phyloP scores from a whole-genome alignment of 1,284 basidiomycete genomes.

The Taiwanofungus camphoratus region DNA sequence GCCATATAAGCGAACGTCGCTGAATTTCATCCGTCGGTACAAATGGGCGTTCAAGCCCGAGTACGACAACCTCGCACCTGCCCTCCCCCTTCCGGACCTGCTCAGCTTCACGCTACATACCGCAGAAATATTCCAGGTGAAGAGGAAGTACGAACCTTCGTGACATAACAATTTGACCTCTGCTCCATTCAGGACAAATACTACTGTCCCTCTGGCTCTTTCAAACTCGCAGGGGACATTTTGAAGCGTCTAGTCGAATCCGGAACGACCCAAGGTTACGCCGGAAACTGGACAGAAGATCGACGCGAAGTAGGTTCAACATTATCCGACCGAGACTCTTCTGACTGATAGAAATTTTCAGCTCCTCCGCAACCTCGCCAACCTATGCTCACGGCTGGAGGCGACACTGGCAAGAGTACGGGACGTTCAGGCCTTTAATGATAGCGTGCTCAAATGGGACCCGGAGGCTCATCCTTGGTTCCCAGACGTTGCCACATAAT shows the following conservation, averaged over 20 bases:
- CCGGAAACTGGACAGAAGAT: conserved; percentile 15
- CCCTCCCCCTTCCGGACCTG: conserved; percentile 15
- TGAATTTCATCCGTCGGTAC: conserved; percentile 57
- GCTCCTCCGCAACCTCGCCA: conserved; percentile 15
- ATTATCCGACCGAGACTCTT: neutral
- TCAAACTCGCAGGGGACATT: conserved; percentile 16
- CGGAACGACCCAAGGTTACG: conserved; percentile 7
- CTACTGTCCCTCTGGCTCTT: conserved; percentile 12
- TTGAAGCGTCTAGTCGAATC: conserved; percentile 6
- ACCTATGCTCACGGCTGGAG: conserved; percentile 4
- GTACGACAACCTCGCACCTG: conserved; percentile 16
- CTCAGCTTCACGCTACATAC: conserved; percentile 7
- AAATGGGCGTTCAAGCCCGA: conserved; percentile 67
- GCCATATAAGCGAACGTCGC: conserved; percentile 32
- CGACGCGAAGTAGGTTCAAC: conserved; percentile 13
- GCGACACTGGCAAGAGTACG: neutral
- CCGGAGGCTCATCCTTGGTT: conserved; percentile 41
- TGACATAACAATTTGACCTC: neutral
- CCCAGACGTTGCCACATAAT: conserved; percentile 17
- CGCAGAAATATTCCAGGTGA: conserved; percentile 11
- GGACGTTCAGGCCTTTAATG: conserved; percentile 26
- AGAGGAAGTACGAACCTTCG: neutral
- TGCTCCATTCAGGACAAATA: conserved; percentile 10
- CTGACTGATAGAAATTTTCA: neutral
- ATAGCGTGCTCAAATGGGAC: conserved; percentile 35